These are phyloP conservation scores for Trichoderma sp. DNA, from an alignment of 2,329 filamentous ascomycete species.

Conservation along the genomic window DNA sequence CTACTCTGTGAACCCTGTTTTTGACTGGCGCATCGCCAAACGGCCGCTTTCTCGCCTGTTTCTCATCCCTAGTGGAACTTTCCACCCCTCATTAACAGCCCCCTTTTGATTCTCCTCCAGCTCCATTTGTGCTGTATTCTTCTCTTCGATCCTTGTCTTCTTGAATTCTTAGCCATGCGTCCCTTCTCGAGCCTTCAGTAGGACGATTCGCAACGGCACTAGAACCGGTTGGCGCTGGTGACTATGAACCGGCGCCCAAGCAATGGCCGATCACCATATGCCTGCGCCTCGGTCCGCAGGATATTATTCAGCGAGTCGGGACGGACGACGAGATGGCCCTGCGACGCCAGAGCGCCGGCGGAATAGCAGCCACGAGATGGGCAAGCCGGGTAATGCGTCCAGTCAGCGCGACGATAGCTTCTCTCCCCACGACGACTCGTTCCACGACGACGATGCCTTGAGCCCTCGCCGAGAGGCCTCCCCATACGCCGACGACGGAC, in stretches of 20 bases:
- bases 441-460: slow-evolving; percentile 12
- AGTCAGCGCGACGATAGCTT: slow-evolving; percentile 27
- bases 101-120: background rate
- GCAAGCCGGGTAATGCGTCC: slow-evolving; percentile 43
- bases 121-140: background rate
- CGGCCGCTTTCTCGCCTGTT: slow-evolving; percentile 1
- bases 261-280: slow-evolving; percentile 25
- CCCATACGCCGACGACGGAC: slow-evolving; percentile 15
- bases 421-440: slow-evolving; percentile 21
- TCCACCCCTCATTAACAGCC: slow-evolving; percentile 11
- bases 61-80: slow-evolving; percentile 14
- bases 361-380: slow-evolving; percentile 40
- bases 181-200: background rate
- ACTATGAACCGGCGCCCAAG: slow-evolving; percentile 23
- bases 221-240: background rate
- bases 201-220: background rate
- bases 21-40: slow-evolving; percentile 3
- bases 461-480: background rate
- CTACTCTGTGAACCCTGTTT: background rate
- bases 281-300: slow-evolving; percentile 20
- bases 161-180: background rate
- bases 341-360: slow-evolving; percentile 20
- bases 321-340: slow-evolving; percentile 20
- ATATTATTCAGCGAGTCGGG: slow-evolving; percentile 3
- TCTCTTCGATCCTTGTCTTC: background rate